Conservation (phyloP, 164 flowering plant genomes). For the Amborella trichopoda region DNA sequence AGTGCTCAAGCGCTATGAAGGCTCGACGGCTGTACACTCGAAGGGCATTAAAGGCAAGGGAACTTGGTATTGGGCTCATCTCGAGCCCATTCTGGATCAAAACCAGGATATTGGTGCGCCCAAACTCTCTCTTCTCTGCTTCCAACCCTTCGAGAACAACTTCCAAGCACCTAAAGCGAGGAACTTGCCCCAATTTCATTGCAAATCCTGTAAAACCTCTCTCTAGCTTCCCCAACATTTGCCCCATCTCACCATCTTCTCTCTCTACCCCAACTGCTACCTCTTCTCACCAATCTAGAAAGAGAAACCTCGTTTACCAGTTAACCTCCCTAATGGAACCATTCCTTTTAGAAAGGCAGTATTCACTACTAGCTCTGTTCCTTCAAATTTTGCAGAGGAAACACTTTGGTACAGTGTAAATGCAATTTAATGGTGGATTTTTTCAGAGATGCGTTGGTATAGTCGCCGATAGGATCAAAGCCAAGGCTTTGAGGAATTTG, state of each 20-base stretch:
- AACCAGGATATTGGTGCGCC: slow-evolving; percentile 35
- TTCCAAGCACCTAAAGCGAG: slow-evolving; percentile 52
- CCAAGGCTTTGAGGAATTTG: slow-evolving; percentile 7
- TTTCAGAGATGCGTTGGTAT: slow-evolving; percentile 16
- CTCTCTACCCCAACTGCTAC: slow-evolving; percentile 8
- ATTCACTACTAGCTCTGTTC: slow-evolving; percentile 3
- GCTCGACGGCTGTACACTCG: slow-evolving; percentile 31
- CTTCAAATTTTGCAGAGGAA: slow-evolving; percentile 10
- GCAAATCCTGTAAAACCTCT: too few relatives aligned
- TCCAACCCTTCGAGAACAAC: slow-evolving; percentile 43
- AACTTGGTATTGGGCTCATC: slow-evolving; percentile 43
- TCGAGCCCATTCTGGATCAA: slow-evolving; percentile 21
- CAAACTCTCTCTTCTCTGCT: slow-evolving; percentile 21
- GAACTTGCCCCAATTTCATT: slow-evolving; percentile 45
- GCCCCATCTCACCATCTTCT: slow-evolving; percentile 22
- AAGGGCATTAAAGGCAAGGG: slow-evolving; percentile 65
- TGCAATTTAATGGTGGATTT: slow-evolving; percentile 5
- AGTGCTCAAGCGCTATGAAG: slow-evolving; percentile 41
- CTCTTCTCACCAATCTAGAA: too few relatives aligned
- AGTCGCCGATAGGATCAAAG: slow-evolving; percentile 10
- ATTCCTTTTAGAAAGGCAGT: slow-evolving; percentile 17
- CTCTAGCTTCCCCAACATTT: too few relatives aligned
- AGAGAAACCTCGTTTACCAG: too few relatives aligned
- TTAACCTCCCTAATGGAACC: slow-evolving; percentile 19
- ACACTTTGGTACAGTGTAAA: slow-evolving; percentile 7